A percentile compares a stretch with the other conserved stretches of the same genome.
phyloP scores from a whole-genome alignment of 768 basidiomycete genomes.

The Mycena albidolilacea region DNA sequence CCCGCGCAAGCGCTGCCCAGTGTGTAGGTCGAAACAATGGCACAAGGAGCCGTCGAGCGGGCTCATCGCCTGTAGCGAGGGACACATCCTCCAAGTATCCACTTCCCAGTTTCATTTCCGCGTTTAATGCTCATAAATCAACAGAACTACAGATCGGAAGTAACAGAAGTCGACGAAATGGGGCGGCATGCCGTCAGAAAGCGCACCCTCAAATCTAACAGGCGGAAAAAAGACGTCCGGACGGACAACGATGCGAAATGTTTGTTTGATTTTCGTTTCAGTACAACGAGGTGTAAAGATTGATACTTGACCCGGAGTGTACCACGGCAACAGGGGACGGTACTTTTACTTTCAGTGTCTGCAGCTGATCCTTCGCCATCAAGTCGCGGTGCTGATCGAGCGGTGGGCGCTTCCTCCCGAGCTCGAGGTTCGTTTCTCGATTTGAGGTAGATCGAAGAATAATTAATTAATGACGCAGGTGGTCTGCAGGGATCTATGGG shows the following conservation, averaged over 20 bases:
- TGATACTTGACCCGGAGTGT: conserved; percentile 64
- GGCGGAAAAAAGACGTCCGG: conserved; percentile 62
- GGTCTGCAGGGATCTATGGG: conserved; percentile 88
- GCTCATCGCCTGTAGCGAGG: conserved; percentile 89
- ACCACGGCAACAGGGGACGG: conserved; percentile 84
- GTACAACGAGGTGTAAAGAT: too few species aligned
- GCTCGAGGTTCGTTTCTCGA: conserved; percentile 72
- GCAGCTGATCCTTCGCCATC: conserved; percentile 85
- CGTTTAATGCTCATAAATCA: not conserved
- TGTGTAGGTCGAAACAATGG: conserved; percentile 91
- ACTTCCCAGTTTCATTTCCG: not conserved
- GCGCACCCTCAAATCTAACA: conserved; percentile 71
- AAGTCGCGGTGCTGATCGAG: conserved; percentile 71
- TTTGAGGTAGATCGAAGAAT: too few species aligned
- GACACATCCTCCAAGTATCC: conserved; percentile 88
- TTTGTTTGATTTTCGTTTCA: conserved; percentile 34
- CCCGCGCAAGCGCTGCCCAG: conserved; percentile 74
- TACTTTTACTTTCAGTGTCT: conserved; percentile 89
- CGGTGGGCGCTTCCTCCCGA: conserved; percentile 84
- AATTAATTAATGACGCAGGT: conserved; percentile 55
- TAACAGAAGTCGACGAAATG: conserved; percentile 74
- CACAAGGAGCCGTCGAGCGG: conserved; percentile 89
- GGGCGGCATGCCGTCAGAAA: conserved; percentile 77
- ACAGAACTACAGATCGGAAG: conserved; percentile 89
- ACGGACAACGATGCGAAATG: conserved; percentile 73